phyloP scores from a whole-genome alignment of 306 rosid species.

The Trifolium pratense region DNA sequence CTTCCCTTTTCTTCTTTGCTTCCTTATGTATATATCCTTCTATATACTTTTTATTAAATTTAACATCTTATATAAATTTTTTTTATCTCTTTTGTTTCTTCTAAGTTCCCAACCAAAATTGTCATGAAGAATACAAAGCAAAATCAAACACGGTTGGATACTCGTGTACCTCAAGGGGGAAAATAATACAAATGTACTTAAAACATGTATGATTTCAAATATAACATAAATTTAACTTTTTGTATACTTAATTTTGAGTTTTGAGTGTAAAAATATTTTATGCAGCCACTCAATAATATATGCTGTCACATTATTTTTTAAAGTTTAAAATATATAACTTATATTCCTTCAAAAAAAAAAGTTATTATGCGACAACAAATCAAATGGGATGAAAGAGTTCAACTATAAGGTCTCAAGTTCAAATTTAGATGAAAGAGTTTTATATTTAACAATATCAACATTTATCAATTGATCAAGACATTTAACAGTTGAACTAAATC shows the following conservation, averaged over 20 bases:
- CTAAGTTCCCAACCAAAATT: conserved; percentile 4
- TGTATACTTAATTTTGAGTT: neutral
- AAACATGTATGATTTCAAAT: neutral
- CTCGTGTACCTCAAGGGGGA: conserved; percentile 6
- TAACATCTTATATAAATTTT: conserved; percentile 4
- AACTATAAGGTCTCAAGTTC: too few species aligned
- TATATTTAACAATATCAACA: too few species aligned
- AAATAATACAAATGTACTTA: neutral
- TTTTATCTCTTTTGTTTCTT: conserved; percentile 38
- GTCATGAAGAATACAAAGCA: conserved; percentile 19
- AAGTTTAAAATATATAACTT: neutral
- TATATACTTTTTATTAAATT: conserved; percentile 21
- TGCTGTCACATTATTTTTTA: neutral
- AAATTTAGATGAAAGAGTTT: too few species aligned
- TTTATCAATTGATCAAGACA: too few species aligned
- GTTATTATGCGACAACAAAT: neutral
- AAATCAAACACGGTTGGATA: conserved; percentile 9
- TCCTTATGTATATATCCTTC: neutral
- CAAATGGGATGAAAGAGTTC: too few species aligned
- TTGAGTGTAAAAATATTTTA: neutral
- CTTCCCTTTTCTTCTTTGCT: conserved; percentile 25
- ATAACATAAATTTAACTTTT: neutral
- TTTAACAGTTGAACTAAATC: too few species aligned
- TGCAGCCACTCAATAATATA: neutral
- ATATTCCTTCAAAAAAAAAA: too few species aligned